These are phyloP conservation scores for Penicillium cinerascens DNA, from an alignment of 495 filamentous ascomycete genomes.

Conservation along the genomic window DNA sequence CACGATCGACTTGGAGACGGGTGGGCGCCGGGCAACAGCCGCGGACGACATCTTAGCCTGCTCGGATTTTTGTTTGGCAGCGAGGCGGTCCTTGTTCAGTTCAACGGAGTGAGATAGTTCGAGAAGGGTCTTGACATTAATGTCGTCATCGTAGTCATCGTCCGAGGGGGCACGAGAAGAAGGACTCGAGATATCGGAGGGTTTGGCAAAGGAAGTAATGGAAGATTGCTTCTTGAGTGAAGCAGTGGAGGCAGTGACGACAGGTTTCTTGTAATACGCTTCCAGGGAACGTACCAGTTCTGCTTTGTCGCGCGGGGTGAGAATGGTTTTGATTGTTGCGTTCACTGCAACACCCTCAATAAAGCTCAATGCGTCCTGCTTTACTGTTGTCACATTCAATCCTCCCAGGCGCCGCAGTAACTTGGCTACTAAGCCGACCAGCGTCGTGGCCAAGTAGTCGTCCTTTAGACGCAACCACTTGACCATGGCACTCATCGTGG, in stretches of 20 bases:
- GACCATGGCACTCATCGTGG: constrained; percentile 63
- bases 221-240: constrained; percentile 59
- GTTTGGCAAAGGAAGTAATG: constrained; percentile 61
- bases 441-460: constrained; percentile 70
- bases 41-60: constrained; percentile 35
- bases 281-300: constrained; percentile 77
- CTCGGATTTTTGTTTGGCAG: constrained; percentile 34
- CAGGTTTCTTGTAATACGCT: constrained; percentile 61
- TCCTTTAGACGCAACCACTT: constrained; percentile 85
- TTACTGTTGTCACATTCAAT: constrained; percentile 61
- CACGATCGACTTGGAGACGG: constrained; percentile 24
- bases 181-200: constrained; percentile 34
- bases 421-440: constrained; percentile 65
- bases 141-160: constrained; percentile 47
- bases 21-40: constrained; percentile 16
- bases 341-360: constrained; percentile 59
- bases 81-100: constrained; percentile 42
- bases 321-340: constrained; percentile 62
- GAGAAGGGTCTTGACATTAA: constrained; percentile 41
- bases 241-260: constrained; percentile 43
- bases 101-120: constrained; percentile 48
- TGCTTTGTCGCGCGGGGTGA: constrained; percentile 73
- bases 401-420: constrained; percentile 70
- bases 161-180: constrained; percentile 31
- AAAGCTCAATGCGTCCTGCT: constrained; percentile 54